phyloP scores from a whole-genome alignment of 2,329 filamentous ascomycete genomes.

The Ophiostoma ulmi region DNA sequence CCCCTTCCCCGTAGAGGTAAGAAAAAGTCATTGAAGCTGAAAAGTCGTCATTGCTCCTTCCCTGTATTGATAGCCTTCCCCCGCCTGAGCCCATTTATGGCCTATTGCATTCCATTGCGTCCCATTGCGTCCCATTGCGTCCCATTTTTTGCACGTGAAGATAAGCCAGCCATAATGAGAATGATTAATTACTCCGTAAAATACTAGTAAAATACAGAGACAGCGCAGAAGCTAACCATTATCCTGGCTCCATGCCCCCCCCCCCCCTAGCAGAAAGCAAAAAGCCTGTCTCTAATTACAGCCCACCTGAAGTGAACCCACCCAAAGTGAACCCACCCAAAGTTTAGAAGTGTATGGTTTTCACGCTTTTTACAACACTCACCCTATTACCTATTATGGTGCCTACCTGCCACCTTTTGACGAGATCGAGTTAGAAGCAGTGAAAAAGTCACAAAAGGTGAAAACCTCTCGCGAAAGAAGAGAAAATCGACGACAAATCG shows the following conservation, averaged over 20 bases:
- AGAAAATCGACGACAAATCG: neutral
- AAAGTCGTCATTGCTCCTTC: neutral
- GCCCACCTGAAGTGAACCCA: neutral
- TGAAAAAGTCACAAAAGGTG: conserved; percentile 16
- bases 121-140: neutral
- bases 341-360: neutral
- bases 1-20: neutral
- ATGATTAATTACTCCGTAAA: neutral
- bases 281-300: neutral
- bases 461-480: neutral
- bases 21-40: neutral
- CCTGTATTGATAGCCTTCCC: neutral
- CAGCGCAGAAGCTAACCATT: neutral
- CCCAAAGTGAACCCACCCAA: conserved; percentile 16
- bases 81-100: neutral
- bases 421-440: conserved; percentile 17
- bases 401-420: conserved; percentile 21
- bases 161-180: neutral
- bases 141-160: conserved; percentile 13
- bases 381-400: conserved; percentile 10
- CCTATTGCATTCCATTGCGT: neutral
- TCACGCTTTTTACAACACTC: no score
- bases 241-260: neutral
- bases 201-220: neutral
- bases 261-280: neutral